Conservation (phyloP, 768 basidiomycete species). For the Lactarius sp. region DNA sequence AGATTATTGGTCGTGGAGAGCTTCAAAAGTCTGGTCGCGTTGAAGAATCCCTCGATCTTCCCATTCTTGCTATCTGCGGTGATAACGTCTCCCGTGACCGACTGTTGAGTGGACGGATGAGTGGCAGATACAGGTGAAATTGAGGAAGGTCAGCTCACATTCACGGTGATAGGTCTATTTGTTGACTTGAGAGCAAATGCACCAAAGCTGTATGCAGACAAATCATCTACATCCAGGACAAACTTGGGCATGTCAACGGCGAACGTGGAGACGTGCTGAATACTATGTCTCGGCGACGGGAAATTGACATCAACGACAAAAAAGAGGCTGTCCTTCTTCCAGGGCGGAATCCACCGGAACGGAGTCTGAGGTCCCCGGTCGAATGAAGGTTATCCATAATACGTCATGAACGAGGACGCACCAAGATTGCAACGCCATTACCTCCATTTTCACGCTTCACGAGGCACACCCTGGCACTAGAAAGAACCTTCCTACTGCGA, state of each 20-base stretch:
- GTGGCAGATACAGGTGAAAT: not conserved
- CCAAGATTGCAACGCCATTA: constrained; percentile 6
- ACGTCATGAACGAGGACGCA: not conserved
- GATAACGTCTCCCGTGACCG: not conserved
- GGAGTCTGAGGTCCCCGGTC: constrained; percentile 1
- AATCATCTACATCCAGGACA: not conserved
- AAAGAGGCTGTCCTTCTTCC: not conserved
- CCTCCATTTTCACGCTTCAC: not conserved
- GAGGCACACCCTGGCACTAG: constrained; percentile 1
- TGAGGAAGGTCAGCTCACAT: not conserved
- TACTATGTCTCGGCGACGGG: not conserved
- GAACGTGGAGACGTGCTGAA: not conserved
- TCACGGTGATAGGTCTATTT: constrained; percentile 2
- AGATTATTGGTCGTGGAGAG: constrained; percentile 1
- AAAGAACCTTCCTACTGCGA: not conserved
- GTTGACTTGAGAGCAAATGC: constrained; percentile 2
- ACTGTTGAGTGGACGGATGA: not conserved
- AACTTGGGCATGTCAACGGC: not conserved
- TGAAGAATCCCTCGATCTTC: constrained; percentile 10
- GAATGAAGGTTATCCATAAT: not conserved
- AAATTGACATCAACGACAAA: constrained; percentile 12
- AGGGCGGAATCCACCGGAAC: not conserved
- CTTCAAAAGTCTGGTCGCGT: not conserved
- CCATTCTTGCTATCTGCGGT: not conserved
- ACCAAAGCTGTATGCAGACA: constrained; percentile 2